Conservation (phyloP, 2,329 filamentous ascomycete species). For the Diplodia corticola region DNA sequence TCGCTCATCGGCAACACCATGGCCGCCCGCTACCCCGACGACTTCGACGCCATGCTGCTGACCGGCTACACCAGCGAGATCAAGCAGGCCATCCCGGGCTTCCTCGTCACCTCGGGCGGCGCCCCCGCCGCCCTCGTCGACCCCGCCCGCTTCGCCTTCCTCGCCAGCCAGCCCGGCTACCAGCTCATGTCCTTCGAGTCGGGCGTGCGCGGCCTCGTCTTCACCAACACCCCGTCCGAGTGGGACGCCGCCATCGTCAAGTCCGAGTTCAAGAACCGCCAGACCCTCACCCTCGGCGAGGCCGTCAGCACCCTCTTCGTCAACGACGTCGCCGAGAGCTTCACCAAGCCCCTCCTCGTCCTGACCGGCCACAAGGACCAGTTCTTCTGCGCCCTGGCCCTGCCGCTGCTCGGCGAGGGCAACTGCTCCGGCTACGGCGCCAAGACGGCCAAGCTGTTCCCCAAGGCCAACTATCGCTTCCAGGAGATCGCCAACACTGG, state of each 20-base stretch:
- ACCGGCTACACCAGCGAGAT: constrained; percentile 33
- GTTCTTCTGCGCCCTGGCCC: constrained; percentile 19
- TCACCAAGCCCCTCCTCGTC: constrained; percentile 1
- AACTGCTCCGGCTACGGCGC: background rate
- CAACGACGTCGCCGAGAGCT: constrained; percentile 6
- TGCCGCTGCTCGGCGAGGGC: background rate
- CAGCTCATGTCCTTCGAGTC: background rate
- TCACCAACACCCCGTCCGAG: background rate
- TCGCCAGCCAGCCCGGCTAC: background rate
- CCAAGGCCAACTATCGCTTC: background rate
- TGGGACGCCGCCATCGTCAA: constrained; percentile 5
- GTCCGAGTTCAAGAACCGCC: background rate
- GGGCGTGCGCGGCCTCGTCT: background rate
- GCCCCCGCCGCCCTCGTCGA: constrained; percentile 7
- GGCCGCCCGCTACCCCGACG: constrained; percentile 35
- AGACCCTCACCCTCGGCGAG: constrained; percentile 12
- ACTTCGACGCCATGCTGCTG: constrained; percentile 41
- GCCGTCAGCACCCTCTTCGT: constrained; percentile 8
- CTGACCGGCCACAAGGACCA: constrained; percentile 17
- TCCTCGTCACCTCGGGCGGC: background rate
- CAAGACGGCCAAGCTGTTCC: background rate
- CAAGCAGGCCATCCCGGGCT: background rate
- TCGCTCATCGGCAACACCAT: constrained; percentile 38
- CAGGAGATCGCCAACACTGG: background rate
- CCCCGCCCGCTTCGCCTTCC: background rate